Conservation (phyloP, 352 stramenopile species). For the Phytophthora vignae region DNA sequence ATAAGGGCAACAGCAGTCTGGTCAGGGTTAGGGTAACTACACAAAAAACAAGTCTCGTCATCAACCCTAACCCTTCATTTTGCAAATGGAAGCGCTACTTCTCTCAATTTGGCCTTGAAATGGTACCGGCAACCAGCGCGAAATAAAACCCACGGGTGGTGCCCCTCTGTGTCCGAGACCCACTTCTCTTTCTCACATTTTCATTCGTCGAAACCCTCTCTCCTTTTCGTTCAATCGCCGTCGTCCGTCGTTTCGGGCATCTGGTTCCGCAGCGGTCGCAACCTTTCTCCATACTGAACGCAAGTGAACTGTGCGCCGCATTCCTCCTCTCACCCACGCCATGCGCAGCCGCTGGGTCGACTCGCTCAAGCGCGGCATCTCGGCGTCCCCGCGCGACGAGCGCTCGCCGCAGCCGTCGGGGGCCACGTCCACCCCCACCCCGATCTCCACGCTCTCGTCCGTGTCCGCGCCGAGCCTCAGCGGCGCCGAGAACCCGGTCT, state of each 20-base stretch:
- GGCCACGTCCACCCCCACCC: slow-evolving; percentile 23
- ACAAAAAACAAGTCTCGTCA: too few species aligned
- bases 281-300: slow-evolving; percentile 17
- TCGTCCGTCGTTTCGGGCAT: slow-evolving; percentile 4
- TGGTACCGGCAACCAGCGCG: too few species aligned
- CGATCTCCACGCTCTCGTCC: slow-evolving; percentile 37
- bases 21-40: too few species aligned
- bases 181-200: neutral
- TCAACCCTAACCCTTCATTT: too few species aligned
- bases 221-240: neutral
- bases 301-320: slow-evolving; percentile 11
- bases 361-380: slow-evolving; percentile 67
- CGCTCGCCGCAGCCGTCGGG: slow-evolving; percentile 21
- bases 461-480: slow-evolving; percentile 22
- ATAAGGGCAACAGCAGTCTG: too few species aligned
- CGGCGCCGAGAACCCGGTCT: slow-evolving; percentile 54
- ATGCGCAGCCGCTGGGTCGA: slow-evolving; percentile 85
- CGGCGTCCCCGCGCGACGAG: slow-evolving; percentile 45
- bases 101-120: too few species aligned
- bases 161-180: too few species aligned
- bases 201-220: neutral
- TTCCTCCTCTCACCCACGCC: slow-evolving; percentile 9
- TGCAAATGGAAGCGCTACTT: too few species aligned
- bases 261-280: slow-evolving; percentile 14
- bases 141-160: too few species aligned